Evolutionary conservation across 805 yeast genomes (phyloP), one percentile per base, ranked within the genome.

Genomic region (Kluyveromyces nonfermentans): DNA sequence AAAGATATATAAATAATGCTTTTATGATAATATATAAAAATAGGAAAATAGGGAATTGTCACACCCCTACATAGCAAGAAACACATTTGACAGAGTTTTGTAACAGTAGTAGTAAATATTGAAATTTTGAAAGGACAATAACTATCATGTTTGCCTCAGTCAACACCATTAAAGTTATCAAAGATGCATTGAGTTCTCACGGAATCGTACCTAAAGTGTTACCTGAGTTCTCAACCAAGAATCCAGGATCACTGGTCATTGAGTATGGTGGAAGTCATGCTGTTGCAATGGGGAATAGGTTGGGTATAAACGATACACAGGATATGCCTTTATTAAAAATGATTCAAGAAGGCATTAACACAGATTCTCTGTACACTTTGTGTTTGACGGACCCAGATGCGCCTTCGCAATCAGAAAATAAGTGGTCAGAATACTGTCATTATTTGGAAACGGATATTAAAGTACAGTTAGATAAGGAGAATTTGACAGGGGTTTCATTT

Each of bases 381-480:
- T 84, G 85, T 2, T 53, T 88, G 51, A 89, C 96, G 7, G 96
- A 88, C 63, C 97, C 97, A 1, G 96, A 88, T 68, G 96, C 96
- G 7, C 97, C 97, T 12, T 75, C 88, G 3, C 74, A 78, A 52
- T 72, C 75, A 2, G 96, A 88, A 61, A 78, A 81, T 57, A 85
- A 80, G 59, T 87, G 95, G 94, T 81, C 93, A 2, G 95, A 88
- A 63, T 88, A 71, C 60, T 78, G 83, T 43, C 97, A 88, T 66
- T 85, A 77, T 72, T 68, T 88, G 33, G 66, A 71, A 28, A 64
- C 78, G 2, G 80, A 81, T 51, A 46, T 59, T 32, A 50, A 50
- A 42, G 40, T 59, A 18, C 36, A 48, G 15, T 44, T 43, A 21
- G 43, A 47, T 12, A 40, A 47, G 2, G 40, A 44, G 21, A 40